These are phyloP conservation scores for Sphagnum tenellum DNA, from an alignment of 225 moss, liverwort and hornwort genomes.

Conservation along the genomic window DNA sequence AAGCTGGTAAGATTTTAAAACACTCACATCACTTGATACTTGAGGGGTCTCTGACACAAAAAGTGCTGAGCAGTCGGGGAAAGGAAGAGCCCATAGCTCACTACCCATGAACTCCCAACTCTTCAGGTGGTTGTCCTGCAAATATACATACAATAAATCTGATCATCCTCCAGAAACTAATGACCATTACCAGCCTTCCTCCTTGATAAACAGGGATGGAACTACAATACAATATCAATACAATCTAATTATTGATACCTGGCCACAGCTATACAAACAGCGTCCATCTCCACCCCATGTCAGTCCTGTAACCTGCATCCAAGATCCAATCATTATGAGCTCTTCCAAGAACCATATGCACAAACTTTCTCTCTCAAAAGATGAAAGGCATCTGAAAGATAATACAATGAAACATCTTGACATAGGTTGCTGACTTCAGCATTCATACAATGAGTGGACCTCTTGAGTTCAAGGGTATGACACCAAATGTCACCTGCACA, in stretches of 20 bases:
- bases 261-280: slow-evolving; percentile 81
- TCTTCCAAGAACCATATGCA: too few species aligned
- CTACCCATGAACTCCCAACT: slow-evolving; percentile 58
- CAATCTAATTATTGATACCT: slow-evolving; percentile 29
- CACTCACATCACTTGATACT: slow-evolving; percentile 58
- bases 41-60: slow-evolving; percentile 36
- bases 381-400: neutral
- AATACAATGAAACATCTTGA: neutral
- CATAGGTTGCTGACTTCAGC: too few species aligned
- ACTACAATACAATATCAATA: too few species aligned
- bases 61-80: slow-evolving; percentile 48
- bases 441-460: too few species aligned
- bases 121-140: slow-evolving; percentile 64
- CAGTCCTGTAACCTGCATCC: slow-evolving; percentile 78
- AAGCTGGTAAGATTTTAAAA: too few species aligned
- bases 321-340: neutral
- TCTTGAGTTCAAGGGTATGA: too few species aligned
- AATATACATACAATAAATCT: slow-evolving; percentile 2
- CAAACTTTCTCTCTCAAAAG: neutral
- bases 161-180: too few species aligned
- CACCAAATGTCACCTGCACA: too few species aligned
- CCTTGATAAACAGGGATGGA: too few species aligned
- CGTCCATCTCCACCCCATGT: slow-evolving; percentile 71
- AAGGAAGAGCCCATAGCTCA: slow-evolving; percentile 34
- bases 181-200: too few species aligned